Percentiles rank a stretch among this genome's conserved stretches.
phyloP scores from a whole-genome alignment of 2,329 filamentous ascomycete genomes.

The Penicillium sp. region DNA sequence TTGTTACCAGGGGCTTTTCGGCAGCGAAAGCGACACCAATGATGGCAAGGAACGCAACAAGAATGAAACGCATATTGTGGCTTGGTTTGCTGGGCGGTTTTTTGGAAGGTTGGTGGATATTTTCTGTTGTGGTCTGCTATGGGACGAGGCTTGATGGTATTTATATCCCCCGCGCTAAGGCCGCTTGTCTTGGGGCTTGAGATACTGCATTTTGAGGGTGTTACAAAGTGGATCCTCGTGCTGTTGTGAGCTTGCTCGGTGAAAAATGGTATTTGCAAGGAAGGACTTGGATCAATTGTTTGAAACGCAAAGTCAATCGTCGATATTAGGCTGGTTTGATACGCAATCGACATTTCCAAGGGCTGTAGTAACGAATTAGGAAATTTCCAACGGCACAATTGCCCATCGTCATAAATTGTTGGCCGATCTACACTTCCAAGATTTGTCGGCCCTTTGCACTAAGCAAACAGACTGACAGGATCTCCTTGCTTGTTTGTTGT shows the following conservation, averaged over 20 bases:
- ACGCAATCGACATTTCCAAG: too few relatives aligned
- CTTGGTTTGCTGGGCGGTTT: background rate
- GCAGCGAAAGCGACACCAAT: conserved; percentile 2
- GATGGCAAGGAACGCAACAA: background rate
- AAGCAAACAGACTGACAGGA: too few relatives aligned
- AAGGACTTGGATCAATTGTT: too few relatives aligned
- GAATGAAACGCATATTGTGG: conserved; percentile 1
- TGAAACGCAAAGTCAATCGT: background rate
- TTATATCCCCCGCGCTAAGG: background rate
- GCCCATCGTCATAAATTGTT: too few relatives aligned
- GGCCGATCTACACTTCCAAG: too few relatives aligned
- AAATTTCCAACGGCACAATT: too few relatives aligned
- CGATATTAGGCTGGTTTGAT: too few relatives aligned
- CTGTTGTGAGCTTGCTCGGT: background rate
- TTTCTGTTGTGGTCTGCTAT: background rate
- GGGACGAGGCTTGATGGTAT: background rate
- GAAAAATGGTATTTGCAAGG: background rate
- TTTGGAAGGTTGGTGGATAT: background rate
- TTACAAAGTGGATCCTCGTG: background rate
- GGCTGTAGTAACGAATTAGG: too few relatives aligned
- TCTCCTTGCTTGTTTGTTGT: too few relatives aligned
- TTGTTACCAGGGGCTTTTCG: conserved; percentile 1
- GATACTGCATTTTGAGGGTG: background rate
- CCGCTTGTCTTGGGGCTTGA: background rate
- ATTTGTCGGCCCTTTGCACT: too few relatives aligned